Evolutionary conservation across 176 grass and related monocot genomes (phyloP).

Genomic region (Oryza longistaminata): DNA sequence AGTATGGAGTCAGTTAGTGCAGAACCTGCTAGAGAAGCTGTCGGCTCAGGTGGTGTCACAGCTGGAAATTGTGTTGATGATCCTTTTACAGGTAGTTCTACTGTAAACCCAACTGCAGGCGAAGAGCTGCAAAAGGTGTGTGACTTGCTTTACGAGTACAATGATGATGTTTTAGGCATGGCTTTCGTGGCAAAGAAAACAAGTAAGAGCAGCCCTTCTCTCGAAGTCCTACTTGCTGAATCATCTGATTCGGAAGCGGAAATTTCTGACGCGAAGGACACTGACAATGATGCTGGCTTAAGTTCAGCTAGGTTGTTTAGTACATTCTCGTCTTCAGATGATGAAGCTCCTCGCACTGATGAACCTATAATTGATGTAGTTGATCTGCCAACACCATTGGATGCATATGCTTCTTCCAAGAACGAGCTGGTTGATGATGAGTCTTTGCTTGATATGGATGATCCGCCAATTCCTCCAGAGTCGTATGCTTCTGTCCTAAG

Average conservation of each 20-base stretch:
- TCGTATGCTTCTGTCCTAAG: not conserved
- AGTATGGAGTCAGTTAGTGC: slow-evolving; percentile 29
- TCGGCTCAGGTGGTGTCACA: not conserved
- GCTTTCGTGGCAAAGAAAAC: slow-evolving; percentile 1
- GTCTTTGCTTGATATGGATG: slow-evolving; percentile 37
- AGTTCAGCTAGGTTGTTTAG: slow-evolving; percentile 30
- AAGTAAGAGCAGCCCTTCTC: slow-evolving; percentile 38
- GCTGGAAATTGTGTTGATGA: slow-evolving; percentile 20
- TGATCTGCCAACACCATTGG: slow-evolving; percentile 4
- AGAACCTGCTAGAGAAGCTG: slow-evolving; percentile 28
- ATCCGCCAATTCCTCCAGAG: slow-evolving; percentile 24
- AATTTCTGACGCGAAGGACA: slow-evolving; percentile 28
- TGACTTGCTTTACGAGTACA: slow-evolving; percentile 25
- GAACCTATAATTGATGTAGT: slow-evolving; percentile 34
- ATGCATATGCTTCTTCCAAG: slow-evolving; percentile 11
- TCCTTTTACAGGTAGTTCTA: slow-evolving; percentile 21
- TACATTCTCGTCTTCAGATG: slow-evolving; percentile 46
- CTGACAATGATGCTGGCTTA: not conserved
- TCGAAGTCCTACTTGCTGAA: slow-evolving; percentile 56
- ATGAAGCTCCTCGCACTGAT: not conserved
- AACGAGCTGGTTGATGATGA: slow-evolving; percentile 22
- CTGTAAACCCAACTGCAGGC: not conserved
- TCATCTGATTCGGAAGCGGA: slow-evolving; percentile 42
- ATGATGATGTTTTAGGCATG: slow-evolving; percentile 37
- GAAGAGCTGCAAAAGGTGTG: slow-evolving; percentile 29